Conservation (phyloP, 1,284 basidiomycete species). For the Ustilago tritici region DNA sequence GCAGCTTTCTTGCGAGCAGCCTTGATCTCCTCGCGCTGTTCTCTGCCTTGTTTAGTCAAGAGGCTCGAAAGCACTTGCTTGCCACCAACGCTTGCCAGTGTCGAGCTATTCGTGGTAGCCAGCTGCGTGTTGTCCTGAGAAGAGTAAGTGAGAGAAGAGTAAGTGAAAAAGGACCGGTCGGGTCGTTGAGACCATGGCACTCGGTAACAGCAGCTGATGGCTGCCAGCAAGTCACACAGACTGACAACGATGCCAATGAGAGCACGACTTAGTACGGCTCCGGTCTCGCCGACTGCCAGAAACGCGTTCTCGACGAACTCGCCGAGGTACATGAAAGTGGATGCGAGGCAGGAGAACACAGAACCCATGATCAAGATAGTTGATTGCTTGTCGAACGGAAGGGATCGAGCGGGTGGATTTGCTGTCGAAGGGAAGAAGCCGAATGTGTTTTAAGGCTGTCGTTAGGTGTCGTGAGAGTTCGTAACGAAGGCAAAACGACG, state of each 20-base stretch:
- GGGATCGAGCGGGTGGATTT: not conserved
- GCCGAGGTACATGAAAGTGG: slow-evolving; percentile 50
- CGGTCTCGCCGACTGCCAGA: slow-evolving; percentile 57
- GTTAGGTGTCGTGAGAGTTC: slow-evolving; percentile 14
- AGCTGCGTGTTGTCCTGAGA: slow-evolving; percentile 10
- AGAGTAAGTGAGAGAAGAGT: slow-evolving; percentile 31
- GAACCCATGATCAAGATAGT: slow-evolving; percentile 45
- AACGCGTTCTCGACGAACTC: slow-evolving; percentile 52
- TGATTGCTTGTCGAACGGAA: not conserved
- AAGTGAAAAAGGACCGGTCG: slow-evolving; percentile 41
- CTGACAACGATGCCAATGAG: slow-evolving; percentile 55
- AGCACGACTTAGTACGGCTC: slow-evolving; percentile 48
- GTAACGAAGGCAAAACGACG: not conserved
- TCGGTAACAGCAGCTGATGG: slow-evolving; percentile 58
- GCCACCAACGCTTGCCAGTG: slow-evolving; percentile 26
- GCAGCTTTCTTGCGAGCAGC: slow-evolving; percentile 58
- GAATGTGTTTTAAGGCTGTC: not conserved
- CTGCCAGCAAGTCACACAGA: slow-evolving; percentile 60
- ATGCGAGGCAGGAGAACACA: slow-evolving; percentile 56
- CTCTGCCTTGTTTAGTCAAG: slow-evolving; percentile 42
- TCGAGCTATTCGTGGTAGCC: not conserved
- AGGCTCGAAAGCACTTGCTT: slow-evolving; percentile 40
- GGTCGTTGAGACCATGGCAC: slow-evolving; percentile 58
- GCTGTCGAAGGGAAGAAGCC: not conserved
- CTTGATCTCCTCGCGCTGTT: slow-evolving; percentile 40